Base-by-base conservation (phyloP, 2,329 filamentous ascomycete genomes). In the Lachnellula subtilissima region DNA sequence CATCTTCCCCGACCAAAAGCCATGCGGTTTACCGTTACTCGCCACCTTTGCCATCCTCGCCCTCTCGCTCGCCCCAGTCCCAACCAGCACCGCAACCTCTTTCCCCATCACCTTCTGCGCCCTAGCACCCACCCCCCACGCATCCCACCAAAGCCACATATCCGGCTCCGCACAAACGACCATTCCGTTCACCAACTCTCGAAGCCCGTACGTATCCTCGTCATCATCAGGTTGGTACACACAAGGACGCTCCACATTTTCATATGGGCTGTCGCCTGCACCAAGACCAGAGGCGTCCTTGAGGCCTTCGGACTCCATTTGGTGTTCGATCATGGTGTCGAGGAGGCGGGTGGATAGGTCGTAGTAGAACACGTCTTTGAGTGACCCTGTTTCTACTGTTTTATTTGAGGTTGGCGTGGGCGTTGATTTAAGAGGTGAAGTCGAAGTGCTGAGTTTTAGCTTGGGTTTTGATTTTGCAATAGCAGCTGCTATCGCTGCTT, bases 71-170 rank as follows among this genome's bases (percentile, higher is more conserved):
- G 58, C 57, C 15, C 61, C 64, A 12, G 54, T 47, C 23, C 23
- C 49, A 1, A 67, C 52, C 51, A 64, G 59, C 58, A 61, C 58
- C 6, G 63, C 69, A 2, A 71, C 62, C 6, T 65, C 64, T 35
- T 57, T 62, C 2, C 71, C 73, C 22, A 75, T 64, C 43, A 63
- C 64, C 12, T 61, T 53, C 4, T 75, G 73, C 15, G 71, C 75
- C 22, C 68, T 65, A 40, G 61, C 59, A 14, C 71, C 71, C 4
- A 83, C 67, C 0, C 72, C 77, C 43, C 81, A 81, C 0, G 73
- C 70, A 49, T 79, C 78, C 66, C 76, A 78, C 65, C 82, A 84
- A 2, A 84, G 69, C 57, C 80, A 77, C 12, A 76, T 70, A 14
- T 76, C 68, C 6, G 65, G 65, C 2, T 59, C 40, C 4, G 60